phyloP scores from a whole-genome alignment of 2,329 filamentous ascomycete genomes.

The Spiromastix sp. region DNA sequence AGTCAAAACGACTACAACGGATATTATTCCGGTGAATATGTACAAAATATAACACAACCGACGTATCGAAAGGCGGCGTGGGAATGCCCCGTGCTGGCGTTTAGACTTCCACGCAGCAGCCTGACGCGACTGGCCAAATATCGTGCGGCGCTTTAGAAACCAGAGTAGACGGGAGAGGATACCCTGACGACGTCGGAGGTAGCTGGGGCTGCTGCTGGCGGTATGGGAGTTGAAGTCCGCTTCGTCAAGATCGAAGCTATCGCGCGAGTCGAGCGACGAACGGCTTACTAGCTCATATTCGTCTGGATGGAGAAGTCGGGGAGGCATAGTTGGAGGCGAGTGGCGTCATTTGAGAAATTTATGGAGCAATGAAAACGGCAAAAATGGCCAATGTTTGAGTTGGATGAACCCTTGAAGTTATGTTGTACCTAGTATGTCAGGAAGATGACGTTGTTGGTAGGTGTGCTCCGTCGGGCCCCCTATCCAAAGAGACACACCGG shows the following conservation, averaged over 20 bases:
- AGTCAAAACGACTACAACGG: constrained; percentile 30
- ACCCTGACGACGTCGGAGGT: constrained; percentile 14
- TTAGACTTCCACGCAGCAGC: constrained; percentile 2
- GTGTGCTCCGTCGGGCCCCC: too few species aligned
- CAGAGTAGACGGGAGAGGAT: constrained; percentile 11
- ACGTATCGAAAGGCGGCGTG: constrained; percentile 20
- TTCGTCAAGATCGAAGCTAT: constrained; percentile 32
- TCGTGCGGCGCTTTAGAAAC: neutral
- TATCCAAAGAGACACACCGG: too few species aligned
- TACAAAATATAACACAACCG: constrained; percentile 23
- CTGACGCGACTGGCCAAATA: neutral
- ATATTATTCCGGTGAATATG: constrained; percentile 18
- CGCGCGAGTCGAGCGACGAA: constrained; percentile 30
- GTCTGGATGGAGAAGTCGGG: constrained; percentile 29
- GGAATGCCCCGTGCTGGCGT: constrained; percentile 1
- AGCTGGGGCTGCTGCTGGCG: constrained; percentile 18
- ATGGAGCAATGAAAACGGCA: too few species aligned
- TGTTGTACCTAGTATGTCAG: too few species aligned
- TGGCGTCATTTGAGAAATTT: too few species aligned
- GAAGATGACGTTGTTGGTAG: too few species aligned
- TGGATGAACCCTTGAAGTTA: too few species aligned
- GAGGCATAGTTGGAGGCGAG: constrained; percentile 27
- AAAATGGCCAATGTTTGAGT: too few species aligned
- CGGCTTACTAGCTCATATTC: constrained; percentile 31
- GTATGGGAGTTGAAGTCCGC: constrained; percentile 32